These are phyloP conservation scores for Suillus decipiens DNA, from an alignment of 768 basidiomycete species.

Conservation along the genomic window DNA sequence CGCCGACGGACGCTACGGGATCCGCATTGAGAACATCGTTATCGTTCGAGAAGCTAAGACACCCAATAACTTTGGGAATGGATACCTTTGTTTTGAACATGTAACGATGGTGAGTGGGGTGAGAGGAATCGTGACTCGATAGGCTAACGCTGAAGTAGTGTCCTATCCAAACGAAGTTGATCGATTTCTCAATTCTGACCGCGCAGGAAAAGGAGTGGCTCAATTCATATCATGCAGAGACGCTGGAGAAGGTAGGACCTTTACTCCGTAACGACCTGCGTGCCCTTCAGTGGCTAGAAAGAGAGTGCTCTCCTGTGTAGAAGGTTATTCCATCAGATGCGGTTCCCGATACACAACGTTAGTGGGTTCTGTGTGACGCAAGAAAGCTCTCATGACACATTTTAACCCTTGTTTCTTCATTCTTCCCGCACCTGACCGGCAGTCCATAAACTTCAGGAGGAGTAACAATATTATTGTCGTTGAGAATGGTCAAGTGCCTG, in stretches of 20 bases:
- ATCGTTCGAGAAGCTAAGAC: slow-evolving; percentile 73
- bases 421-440: no score
- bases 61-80: slow-evolving; percentile 78
- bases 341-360: no score
- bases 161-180: slow-evolving; percentile 85
- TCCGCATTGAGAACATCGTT: slow-evolving; percentile 90
- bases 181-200: slow-evolving; percentile 64
- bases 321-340: neutral
- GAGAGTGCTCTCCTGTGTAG: slow-evolving; percentile 46
- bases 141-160: slow-evolving; percentile 41
- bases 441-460: no score
- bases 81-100: slow-evolving; percentile 82
- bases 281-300: slow-evolving; percentile 63
- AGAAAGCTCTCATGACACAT: no score
- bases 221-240: slow-evolving; percentile 79
- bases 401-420: no score
- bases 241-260: slow-evolving; percentile 71
- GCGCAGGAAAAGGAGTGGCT: slow-evolving; percentile 79
- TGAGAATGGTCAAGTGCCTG: no score
- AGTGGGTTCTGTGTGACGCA: no score
- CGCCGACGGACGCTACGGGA: slow-evolving; percentile 86
- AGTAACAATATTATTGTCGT: no score
- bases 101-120: slow-evolving; percentile 75
- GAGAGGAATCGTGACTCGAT: neutral
- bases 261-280: slow-evolving; percentile 61